phyloP scores from a whole-genome alignment of 306 rosid genomes.

The Amphicarpaea edgeworthii region DNA sequence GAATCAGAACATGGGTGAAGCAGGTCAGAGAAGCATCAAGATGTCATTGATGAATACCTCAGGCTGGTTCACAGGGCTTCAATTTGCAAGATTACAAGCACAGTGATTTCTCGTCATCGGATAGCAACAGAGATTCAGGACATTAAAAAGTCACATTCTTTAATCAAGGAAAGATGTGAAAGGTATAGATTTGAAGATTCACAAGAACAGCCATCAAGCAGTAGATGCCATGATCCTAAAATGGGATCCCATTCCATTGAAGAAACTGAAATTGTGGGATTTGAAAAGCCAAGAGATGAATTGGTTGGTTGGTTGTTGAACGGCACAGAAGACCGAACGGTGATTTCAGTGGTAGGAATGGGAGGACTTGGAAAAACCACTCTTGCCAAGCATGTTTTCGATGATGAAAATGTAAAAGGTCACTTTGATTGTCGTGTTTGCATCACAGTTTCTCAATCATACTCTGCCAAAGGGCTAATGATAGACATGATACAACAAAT shows the following conservation, averaged over 20 bases:
- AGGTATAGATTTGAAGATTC: not conserved
- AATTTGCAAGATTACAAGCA: not conserved
- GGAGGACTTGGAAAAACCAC: conserved; percentile 42
- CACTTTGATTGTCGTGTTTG: conserved; percentile 1
- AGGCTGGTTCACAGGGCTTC: not conserved
- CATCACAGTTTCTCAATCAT: conserved; percentile 34
- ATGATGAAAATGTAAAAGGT: not conserved
- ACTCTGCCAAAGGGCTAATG: not conserved
- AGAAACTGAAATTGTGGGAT: conserved; percentile 21
- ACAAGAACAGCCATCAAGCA: not conserved
- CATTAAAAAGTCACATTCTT: not conserved
- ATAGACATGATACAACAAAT: not conserved
- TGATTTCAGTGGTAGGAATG: conserved; percentile 30
- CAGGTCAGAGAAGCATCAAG: conserved; percentile 36
- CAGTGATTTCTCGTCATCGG: not conserved
- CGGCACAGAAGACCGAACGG: not conserved
- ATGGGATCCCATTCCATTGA: not conserved
- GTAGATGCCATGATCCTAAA: not conserved
- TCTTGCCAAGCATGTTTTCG: conserved; percentile 25
- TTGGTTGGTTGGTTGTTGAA: not conserved
- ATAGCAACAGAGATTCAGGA: conserved; percentile 17
- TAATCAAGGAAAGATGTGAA: conserved; percentile 18
- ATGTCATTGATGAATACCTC: conserved; percentile 1
- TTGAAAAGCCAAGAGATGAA: not conserved
- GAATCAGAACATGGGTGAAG: conserved; percentile 40